Percentiles rank a stretch among this genome's conserved stretches.
Conservation (phyloP, 768 basidiomycete species). For the Tricholoma hemisulphureum region DNA sequence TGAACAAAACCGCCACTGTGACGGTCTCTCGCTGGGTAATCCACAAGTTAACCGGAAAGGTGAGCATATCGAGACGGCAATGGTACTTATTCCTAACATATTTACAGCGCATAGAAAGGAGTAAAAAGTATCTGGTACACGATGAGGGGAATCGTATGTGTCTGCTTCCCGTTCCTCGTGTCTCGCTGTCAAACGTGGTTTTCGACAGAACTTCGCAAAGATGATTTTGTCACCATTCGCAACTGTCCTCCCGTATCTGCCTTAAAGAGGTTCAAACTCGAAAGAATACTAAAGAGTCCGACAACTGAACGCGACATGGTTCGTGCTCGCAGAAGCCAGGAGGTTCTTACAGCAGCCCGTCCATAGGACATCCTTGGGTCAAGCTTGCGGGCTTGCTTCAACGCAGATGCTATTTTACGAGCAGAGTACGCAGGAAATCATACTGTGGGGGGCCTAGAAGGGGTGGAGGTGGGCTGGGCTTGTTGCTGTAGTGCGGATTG, state of each 20-base stretch:
- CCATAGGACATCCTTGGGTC: neutral
- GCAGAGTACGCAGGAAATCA: neutral
- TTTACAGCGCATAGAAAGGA: slow-evolving; percentile 64
- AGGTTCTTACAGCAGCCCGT: too few species aligned
- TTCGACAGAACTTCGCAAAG: slow-evolving; percentile 54
- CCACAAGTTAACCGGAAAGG: slow-evolving; percentile 79
- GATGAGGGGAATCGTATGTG: slow-evolving; percentile 69
- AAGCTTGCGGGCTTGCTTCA: neutral
- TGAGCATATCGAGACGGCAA: slow-evolving; percentile 29
- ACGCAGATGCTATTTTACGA: neutral
- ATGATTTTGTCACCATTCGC: slow-evolving; percentile 74
- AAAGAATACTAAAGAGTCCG: slow-evolving; percentile 67
- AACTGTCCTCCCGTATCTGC: slow-evolving; percentile 82
- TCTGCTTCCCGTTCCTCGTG: neutral
- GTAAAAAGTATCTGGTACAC: slow-evolving; percentile 77
- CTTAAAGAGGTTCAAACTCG: slow-evolving; percentile 71
- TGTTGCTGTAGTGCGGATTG: slow-evolving; percentile 53
- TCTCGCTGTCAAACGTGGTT: slow-evolving; percentile 5
- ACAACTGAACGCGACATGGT: slow-evolving; percentile 54
- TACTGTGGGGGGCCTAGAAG: slow-evolving; percentile 7
- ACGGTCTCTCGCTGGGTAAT: slow-evolving; percentile 71
- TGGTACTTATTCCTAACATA: neutral
- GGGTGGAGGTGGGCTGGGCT: slow-evolving; percentile 23
- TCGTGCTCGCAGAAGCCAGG: slow-evolving; percentile 22
- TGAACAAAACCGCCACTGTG: slow-evolving; percentile 85